Conservation (phyloP, 148 eudicot species). For the Pouteria glomerata region DNA sequence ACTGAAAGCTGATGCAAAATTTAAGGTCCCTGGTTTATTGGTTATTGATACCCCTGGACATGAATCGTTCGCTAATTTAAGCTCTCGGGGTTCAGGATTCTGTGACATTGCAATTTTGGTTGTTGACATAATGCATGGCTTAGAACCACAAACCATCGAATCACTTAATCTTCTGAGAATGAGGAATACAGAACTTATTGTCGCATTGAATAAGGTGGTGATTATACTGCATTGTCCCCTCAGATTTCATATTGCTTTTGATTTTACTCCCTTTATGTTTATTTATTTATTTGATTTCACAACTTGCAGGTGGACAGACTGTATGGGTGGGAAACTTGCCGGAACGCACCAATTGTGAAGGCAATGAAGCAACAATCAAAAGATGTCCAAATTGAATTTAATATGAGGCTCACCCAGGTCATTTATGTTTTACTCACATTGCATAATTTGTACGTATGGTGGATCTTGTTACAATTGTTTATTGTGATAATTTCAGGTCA, state of each 20-base stretch:
- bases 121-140: constrained; percentile 93
- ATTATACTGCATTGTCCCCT: constrained; percentile 5
- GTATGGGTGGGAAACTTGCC: constrained; percentile 78
- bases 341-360: constrained; percentile 70
- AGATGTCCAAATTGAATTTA: constrained; percentile 74
- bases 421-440: constrained; percentile 5
- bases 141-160: constrained; percentile 92
- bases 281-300: constrained; percentile 5
- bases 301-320: constrained; percentile 73
- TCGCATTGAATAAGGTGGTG: constrained; percentile 85
- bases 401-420: constrained; percentile 66
- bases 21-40: constrained; percentile 86
- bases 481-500: constrained; percentile 39
- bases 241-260: not conserved
- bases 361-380: constrained; percentile 78
- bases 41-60: constrained; percentile 98
- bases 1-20: constrained; percentile 87
- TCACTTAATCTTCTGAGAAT: constrained; percentile 85
- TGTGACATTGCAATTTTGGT: constrained; percentile 96
- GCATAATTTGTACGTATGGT: not conserved
- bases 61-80: constrained; percentile 76
- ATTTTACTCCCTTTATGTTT: not conserved
- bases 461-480: not conserved
- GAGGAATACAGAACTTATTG: constrained; percentile 84
- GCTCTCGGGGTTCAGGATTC: constrained; percentile 90